Conservation (phyloP, 352 stramenopile genomes). For the Pythium coloratum region DNA sequence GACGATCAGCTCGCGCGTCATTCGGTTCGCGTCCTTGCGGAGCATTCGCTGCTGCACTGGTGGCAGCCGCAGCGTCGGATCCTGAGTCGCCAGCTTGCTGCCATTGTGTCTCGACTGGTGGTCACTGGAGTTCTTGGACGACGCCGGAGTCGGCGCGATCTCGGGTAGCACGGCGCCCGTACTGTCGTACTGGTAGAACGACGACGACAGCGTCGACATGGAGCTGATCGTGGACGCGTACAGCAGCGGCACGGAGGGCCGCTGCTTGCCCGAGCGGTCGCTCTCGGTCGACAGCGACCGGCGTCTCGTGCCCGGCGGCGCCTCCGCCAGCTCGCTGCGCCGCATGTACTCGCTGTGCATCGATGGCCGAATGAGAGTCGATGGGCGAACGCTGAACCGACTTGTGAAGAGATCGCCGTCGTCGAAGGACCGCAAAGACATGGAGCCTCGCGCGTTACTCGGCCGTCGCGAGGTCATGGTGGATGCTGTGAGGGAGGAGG, state of each 20-base stretch:
- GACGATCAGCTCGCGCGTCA: slow-evolving; percentile 16
- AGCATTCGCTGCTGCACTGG: slow-evolving; percentile 20
- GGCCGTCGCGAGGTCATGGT: neutral
- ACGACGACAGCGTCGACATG: slow-evolving; percentile 28
- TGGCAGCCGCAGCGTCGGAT: slow-evolving; percentile 14
- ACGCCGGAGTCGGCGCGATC: slow-evolving; percentile 13
- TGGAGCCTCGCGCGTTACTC: neutral
- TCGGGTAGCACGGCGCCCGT: slow-evolving; percentile 8
- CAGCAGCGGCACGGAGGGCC: slow-evolving; percentile 20
- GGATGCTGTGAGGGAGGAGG: neutral
- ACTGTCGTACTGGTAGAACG: slow-evolving; percentile 26
- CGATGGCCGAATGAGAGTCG: slow-evolving; percentile 17
- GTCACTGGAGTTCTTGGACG: slow-evolving; percentile 6
- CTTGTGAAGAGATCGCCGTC: slow-evolving; percentile 5
- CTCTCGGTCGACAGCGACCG: slow-evolving; percentile 23
- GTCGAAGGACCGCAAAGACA: neutral
- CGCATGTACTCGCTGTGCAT: slow-evolving; percentile 26
- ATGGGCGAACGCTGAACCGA: neutral
- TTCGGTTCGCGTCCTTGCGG: slow-evolving; percentile 12
- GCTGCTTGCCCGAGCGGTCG: slow-evolving; percentile 15
- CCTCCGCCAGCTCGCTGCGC: slow-evolving; percentile 4
- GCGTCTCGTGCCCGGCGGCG: neutral
- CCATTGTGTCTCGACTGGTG: neutral
- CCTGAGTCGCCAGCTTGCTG: neutral
- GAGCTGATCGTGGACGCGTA: slow-evolving; percentile 29